Base-by-base conservation (phyloP, 805 yeast species). In the Clavispora vitiphila region DNA sequence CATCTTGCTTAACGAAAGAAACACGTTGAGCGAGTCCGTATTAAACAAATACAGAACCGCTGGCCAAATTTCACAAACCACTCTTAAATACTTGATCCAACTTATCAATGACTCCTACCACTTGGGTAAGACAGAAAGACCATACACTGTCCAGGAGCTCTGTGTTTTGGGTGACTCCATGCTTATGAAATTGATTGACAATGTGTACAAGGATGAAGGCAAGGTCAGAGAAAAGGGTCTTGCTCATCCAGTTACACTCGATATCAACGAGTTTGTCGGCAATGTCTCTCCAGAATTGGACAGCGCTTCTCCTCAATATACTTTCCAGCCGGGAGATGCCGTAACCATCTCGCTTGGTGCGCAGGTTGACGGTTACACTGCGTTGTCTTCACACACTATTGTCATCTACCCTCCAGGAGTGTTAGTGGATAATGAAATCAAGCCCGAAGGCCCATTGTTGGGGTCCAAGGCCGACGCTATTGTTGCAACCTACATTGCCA, bases 301-400 rank as follows among this genome's bases (percentile, higher is more conserved):
- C 58, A 85, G 81, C 50, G 65, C 60, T 24, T 57, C 65, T 7
- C 71, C 71, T 24, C 46, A 36, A 16, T 54, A 71, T 45, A 61
- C 64, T 40, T 78, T 86, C 53, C 60, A 63, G 41, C 78, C 80
- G 19, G 98, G 98, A 38, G 97, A 93, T 61, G 73, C 90, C 37
- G 87, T 87, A 25, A 90, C 91, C 47, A 76, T 93, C 43, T 71
- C 85, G 10, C 72, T 91, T 22, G 99, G 97, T 37, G 90, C 84
- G 45, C 97, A 93, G 50, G 78, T 93, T 52, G 99, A 93, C 64
- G 99, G 99, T 42, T 93, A 90, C 69, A 86, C 97, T 10, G 81
- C 96, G 1, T 78, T 80, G 60, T 80, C 79, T 9, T 80, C 95
- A 22, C 99, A 93, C 64, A 90, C 97, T 2, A 57, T 88, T 48